phyloP scores from a whole-genome alignment of 2,329 filamentous ascomycete species.

The Clonostachys sp. region DNA sequence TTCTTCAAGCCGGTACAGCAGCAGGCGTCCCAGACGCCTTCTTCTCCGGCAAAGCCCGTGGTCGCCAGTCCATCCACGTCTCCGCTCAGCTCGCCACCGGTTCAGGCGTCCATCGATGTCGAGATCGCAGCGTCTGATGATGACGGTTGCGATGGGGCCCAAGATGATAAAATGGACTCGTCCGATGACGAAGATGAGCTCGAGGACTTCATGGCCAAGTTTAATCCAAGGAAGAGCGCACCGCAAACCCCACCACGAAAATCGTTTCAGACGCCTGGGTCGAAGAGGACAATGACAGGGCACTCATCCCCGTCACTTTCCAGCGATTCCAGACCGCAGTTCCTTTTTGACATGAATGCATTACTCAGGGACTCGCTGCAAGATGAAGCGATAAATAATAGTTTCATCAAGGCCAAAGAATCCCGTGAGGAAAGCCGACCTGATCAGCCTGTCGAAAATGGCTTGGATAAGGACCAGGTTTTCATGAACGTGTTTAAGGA shows the following conservation, averaged over 20 bases:
- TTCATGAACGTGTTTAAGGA: constrained; percentile 23
- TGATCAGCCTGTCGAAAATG: background rate
- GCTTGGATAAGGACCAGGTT: constrained; percentile 3
- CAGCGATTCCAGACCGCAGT: constrained; percentile 37
- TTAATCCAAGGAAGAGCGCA: constrained; percentile 14
- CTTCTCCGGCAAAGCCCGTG: background rate
- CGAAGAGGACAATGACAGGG: constrained; percentile 37
- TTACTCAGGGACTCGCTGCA: constrained; percentile 55
- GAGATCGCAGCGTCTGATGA: constrained; percentile 6
- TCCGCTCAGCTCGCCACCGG: background rate
- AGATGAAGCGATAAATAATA: constrained; percentile 56
- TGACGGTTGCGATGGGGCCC: constrained; percentile 52
- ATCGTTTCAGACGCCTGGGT: constrained; percentile 33
- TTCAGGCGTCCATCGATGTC: background rate
- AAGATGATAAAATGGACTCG: constrained; percentile 42
- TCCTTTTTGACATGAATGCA: constrained; percentile 60
- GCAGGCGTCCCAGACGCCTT: background rate
- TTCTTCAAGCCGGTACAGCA: background rate
- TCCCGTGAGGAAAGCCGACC: constrained; percentile 12
- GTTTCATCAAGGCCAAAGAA: constrained; percentile 37
- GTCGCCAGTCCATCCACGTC: background rate
- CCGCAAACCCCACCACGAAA: constrained; percentile 11
- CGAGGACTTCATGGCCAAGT: constrained; percentile 36
- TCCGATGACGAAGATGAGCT: constrained; percentile 60
- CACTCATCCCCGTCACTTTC: constrained; percentile 43